Conservation (phyloP, 1,139 yeast genomes). For the Kodamaea sp. region DNA sequence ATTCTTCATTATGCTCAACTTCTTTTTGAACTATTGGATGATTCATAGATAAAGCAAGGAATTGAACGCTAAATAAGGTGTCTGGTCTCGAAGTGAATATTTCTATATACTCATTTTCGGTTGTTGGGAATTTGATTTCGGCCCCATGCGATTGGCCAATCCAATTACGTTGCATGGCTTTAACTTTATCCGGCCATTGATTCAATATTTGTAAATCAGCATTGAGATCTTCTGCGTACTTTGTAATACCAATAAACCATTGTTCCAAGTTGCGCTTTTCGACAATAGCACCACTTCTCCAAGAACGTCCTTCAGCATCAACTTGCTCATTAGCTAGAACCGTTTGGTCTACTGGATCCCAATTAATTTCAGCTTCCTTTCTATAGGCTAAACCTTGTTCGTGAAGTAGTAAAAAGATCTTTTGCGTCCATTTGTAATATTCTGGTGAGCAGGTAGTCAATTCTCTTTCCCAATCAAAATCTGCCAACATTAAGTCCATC, state of each 20-base stretch:
- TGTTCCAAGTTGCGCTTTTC: conserved; percentile 78
- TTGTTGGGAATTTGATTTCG: conserved; percentile 48
- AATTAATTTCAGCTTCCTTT: conserved; percentile 82
- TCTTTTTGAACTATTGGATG: conserved; percentile 56
- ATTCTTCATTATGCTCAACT: conserved; percentile 32
- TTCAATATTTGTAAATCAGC: conserved; percentile 57
- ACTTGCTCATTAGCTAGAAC: conserved; percentile 97
- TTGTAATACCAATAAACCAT: conserved; percentile 90
- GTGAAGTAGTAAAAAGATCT: conserved; percentile 67
- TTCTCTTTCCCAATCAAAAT: conserved; percentile 93
- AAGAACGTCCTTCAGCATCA: conserved; percentile 81
- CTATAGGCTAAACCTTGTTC: conserved; percentile 81
- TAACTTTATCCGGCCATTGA: conserved; percentile 87
- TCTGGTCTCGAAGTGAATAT: conserved; percentile 90
- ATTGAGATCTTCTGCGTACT: conserved; percentile 64
- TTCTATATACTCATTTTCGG: conserved; percentile 23
- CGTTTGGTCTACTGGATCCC: conserved; percentile 96
- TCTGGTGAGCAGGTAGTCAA: conserved; percentile 84
- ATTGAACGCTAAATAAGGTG: conserved; percentile 79
- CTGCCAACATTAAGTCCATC: conserved; percentile 72
- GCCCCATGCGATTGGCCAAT: conserved; percentile 88
- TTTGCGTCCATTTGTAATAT: conserved; percentile 90
- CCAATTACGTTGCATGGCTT: conserved; percentile 90
- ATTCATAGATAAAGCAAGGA: conserved; percentile 67
- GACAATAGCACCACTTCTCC: conserved; percentile 96